A percentile compares a stretch with the other conserved stretches of the same genome.
Conservation (phyloP, 768 basidiomycete genomes). For the Boletus sp. region DNA sequence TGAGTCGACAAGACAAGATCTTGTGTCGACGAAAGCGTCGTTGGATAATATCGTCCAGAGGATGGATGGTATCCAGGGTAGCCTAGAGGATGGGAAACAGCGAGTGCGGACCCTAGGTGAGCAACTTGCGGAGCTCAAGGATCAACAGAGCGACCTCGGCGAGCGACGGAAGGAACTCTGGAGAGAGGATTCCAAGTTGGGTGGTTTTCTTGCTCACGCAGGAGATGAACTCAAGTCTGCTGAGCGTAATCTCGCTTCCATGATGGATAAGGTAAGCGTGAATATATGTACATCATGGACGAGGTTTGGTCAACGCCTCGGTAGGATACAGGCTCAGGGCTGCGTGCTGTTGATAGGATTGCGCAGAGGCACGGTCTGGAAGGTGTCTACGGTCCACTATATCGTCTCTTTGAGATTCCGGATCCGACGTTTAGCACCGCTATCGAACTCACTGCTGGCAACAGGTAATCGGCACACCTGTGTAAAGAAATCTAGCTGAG, state of each 20-base stretch:
- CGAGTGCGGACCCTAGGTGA: slow-evolving; percentile 57
- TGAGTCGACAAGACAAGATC: slow-evolving; percentile 48
- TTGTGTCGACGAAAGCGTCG: slow-evolving; percentile 44
- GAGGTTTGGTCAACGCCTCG: background rate
- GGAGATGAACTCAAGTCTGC: slow-evolving; percentile 76
- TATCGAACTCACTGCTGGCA: slow-evolving; percentile 92
- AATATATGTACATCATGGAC: background rate
- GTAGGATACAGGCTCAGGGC: slow-evolving; percentile 87
- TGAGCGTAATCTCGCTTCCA: slow-evolving; percentile 74
- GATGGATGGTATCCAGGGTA: slow-evolving; percentile 52
- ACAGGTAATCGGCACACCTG: slow-evolving; percentile 54
- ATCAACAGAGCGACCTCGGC: slow-evolving; percentile 60
- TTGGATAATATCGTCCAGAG: slow-evolving; percentile 57
- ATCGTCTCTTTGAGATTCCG: slow-evolving; percentile 86
- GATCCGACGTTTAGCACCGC: slow-evolving; percentile 89
- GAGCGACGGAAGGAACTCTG: slow-evolving; percentile 91
- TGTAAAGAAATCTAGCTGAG: background rate
- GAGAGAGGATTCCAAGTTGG: slow-evolving; percentile 90
- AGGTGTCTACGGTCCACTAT: slow-evolving; percentile 92
- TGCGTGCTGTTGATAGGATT: slow-evolving; percentile 83
- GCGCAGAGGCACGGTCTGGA: slow-evolving; percentile 68
- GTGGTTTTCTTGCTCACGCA: slow-evolving; percentile 71
- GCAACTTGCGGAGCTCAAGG: slow-evolving; percentile 57
- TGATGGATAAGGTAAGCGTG: slow-evolving; percentile 87
- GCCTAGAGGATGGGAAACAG: slow-evolving; percentile 62